phyloP scores from a whole-genome alignment of 2,329 filamentous ascomycete genomes.

The Paraphaeosphaeria minitans region DNA sequence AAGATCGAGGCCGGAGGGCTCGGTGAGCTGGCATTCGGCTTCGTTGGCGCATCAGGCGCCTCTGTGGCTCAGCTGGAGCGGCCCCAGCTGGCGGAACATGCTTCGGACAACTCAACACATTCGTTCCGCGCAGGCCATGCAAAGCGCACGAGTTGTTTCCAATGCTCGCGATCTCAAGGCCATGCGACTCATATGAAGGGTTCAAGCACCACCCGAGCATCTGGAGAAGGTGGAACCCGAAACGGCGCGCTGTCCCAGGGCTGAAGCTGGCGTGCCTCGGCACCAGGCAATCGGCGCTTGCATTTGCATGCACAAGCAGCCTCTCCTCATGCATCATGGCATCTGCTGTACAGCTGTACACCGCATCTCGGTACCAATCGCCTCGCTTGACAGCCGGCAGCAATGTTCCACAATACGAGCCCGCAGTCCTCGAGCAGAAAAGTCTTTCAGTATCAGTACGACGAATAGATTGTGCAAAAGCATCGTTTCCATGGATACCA shows the following conservation, averaged over 20 bases:
- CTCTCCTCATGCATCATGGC: slow-evolving; percentile 36
- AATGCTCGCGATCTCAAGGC: slow-evolving; percentile 5
- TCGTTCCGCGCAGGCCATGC: slow-evolving; percentile 7
- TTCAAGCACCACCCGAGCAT: slow-evolving; percentile 34
- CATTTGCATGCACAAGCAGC: slow-evolving; percentile 23
- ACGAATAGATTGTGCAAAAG: slow-evolving; percentile 7
- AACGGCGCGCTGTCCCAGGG: slow-evolving; percentile 34
- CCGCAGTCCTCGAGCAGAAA: neutral
- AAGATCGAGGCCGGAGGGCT: slow-evolving; percentile 13
- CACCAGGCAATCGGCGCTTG: slow-evolving; percentile 25
- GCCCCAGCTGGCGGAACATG: slow-evolving; percentile 6
- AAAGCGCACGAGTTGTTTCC: neutral
- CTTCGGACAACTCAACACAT: neutral
- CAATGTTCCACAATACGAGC: slow-evolving; percentile 10
- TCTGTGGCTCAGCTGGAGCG: slow-evolving; percentile 19
- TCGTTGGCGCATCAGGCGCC: slow-evolving; percentile 12
- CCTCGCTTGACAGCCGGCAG: slow-evolving; percentile 20
- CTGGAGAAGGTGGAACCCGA: slow-evolving; percentile 28
- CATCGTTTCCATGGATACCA: slow-evolving; percentile 32
- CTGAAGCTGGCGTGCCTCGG: slow-evolving; percentile 30
- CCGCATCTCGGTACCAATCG: slow-evolving; percentile 22
- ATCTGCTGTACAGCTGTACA: slow-evolving; percentile 38
- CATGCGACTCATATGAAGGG: slow-evolving; percentile 25
- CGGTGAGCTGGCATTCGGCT: slow-evolving; percentile 28
- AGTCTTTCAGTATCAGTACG: neutral